Conservation (phyloP, 169 alveolate species). For the Miamiensis avidus region DNA sequence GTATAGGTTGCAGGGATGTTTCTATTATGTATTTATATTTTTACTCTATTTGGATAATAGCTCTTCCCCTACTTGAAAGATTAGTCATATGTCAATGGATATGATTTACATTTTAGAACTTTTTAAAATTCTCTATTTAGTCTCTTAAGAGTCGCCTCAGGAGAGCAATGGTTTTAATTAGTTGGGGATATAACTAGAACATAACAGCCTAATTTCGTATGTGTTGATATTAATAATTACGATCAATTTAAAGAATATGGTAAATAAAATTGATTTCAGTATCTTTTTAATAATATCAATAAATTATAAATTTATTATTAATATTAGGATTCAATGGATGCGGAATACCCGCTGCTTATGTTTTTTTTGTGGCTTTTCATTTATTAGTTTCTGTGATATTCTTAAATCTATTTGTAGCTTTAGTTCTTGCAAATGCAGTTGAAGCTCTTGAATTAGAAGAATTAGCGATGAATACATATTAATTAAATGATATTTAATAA, state of each 20-base stretch:
- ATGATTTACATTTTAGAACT: slow-evolving; percentile 35
- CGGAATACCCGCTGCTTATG: slow-evolving; percentile 29
- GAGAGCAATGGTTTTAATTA: slow-evolving; percentile 40
- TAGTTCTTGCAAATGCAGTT: slow-evolving; percentile 13
- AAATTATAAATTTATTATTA: too few species aligned
- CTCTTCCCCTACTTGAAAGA: slow-evolving; percentile 32
- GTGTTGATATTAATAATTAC: slow-evolving; percentile 27
- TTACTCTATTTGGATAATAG: background rate
- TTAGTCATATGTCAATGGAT: slow-evolving; percentile 21
- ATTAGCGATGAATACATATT: slow-evolving; percentile 28
- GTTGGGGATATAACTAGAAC: slow-evolving; percentile 16
- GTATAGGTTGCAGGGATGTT: background rate
- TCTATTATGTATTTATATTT: background rate
- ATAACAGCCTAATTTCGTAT: slow-evolving; percentile 32
- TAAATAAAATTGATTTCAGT: background rate
- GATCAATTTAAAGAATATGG: slow-evolving; percentile 27
- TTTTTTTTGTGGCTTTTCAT: slow-evolving; percentile 18
- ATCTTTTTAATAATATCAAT: too few species aligned
- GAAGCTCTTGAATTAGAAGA: slow-evolving; percentile 33
- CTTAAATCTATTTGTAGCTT: slow-evolving; percentile 34
- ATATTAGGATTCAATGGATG: slow-evolving; percentile 24
- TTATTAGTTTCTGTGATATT: slow-evolving; percentile 39
- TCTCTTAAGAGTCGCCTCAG: slow-evolving; percentile 30
- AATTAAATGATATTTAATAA: slow-evolving; percentile 35
- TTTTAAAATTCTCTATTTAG: slow-evolving; percentile 34